phyloP scores from a whole-genome alignment of 139 green algal genomes.

The Chlamydomonas applanata region DNA sequence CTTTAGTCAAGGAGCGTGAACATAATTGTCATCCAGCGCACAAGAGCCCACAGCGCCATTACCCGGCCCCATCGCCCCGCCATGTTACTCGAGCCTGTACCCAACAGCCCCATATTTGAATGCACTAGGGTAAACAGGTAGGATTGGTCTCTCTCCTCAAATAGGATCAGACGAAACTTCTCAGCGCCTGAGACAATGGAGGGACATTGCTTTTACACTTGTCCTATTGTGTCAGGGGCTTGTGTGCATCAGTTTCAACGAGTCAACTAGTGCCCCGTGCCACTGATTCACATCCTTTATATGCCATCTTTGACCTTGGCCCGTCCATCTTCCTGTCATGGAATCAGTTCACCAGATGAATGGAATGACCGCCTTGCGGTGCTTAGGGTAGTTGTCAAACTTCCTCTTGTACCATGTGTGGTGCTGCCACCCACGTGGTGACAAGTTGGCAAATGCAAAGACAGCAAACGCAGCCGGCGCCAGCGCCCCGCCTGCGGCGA shows the following conservation, averaged over 20 bases:
- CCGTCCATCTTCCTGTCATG: not conserved
- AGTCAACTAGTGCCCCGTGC: no score
- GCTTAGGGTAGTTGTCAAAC: slow-evolving; percentile 55
- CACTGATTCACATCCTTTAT: no score
- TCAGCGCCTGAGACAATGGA: no score
- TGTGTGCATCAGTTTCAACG: no score
- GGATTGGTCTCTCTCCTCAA: no score
- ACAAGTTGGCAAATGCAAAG: slow-evolving; percentile 72
- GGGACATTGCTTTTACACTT: no score
- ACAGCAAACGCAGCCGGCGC: slow-evolving; percentile 60
- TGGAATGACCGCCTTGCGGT: slow-evolving; percentile 60
- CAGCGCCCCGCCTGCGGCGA: slow-evolving; percentile 39
- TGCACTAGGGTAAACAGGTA: no score
- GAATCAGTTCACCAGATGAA: slow-evolving; percentile 61
- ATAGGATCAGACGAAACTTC: no score
- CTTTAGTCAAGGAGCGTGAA: not conserved
- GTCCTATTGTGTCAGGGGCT: no score
- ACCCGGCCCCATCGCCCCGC: slow-evolving; percentile 12
- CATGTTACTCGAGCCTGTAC: slow-evolving; percentile 18
- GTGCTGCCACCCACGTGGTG: slow-evolving; percentile 44
- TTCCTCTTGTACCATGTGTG: slow-evolving; percentile 64
- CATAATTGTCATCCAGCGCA: not conserved
- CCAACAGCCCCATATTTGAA: slow-evolving; percentile 28
- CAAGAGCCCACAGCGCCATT: no score
- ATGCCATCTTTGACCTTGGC: no score